These are phyloP conservation scores for Septoria linicola DNA, from an alignment of 2,329 filamentous ascomycete genomes.

Conservation along the genomic window DNA sequence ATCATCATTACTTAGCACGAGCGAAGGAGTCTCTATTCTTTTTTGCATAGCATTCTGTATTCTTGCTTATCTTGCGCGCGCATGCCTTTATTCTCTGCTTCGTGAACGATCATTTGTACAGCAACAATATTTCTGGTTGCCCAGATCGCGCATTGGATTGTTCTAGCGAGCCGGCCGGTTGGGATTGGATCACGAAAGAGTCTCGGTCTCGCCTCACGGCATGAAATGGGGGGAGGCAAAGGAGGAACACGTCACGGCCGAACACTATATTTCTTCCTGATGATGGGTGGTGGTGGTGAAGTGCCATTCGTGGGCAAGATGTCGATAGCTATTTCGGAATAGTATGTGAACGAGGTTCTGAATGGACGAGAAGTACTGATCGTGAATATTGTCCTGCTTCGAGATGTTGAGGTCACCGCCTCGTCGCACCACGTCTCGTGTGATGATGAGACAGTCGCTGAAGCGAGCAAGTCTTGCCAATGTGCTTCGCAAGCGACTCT, in stretches of 20 bases:
- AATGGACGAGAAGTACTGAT: no score
- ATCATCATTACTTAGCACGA: conserved; percentile 17
- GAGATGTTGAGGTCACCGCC: no score
- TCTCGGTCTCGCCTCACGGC: conserved; percentile 15
- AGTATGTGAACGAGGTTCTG: no score
- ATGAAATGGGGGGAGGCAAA: conserved; percentile 3
- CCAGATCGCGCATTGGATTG: no score
- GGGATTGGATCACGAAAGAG: background rate
- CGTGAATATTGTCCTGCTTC: no score
- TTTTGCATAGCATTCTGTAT: conserved; percentile 2
- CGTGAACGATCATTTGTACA: conserved; percentile 14
- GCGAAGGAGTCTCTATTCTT: conserved; percentile 15
- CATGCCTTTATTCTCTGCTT: background rate
- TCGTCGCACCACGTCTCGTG: no score
- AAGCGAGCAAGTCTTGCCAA: no score
- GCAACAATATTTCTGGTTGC: background rate
- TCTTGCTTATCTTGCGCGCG: no score
- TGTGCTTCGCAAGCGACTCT: no score
- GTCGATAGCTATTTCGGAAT: background rate
- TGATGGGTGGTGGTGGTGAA: no score
- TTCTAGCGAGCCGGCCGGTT: background rate
- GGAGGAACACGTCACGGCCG: conserved; percentile 7
- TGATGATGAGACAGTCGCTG: background rate
- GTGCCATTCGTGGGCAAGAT: background rate
- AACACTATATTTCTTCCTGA: no score